Evolutionary conservation across 1,139 yeast genomes (phyloP).

Genomic region (Hansenula anomala): DNA sequence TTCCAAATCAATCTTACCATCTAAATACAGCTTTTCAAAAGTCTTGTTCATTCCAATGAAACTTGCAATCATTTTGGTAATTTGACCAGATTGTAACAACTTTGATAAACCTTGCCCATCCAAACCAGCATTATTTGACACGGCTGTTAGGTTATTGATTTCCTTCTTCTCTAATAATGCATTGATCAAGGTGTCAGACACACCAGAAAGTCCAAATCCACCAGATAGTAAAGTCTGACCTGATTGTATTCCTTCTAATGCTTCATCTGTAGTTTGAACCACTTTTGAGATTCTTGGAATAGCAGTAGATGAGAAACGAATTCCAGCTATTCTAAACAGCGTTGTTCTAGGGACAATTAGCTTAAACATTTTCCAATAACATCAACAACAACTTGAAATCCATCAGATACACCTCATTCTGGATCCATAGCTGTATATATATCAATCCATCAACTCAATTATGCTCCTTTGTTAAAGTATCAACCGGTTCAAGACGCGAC

Average conservation of each 20-base stretch:
- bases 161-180: constrained; percentile 31
- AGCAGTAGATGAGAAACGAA: neutral
- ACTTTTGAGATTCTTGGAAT: constrained; percentile 19
- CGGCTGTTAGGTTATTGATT: constrained; percentile 37
- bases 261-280: constrained; percentile 26
- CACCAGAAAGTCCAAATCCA: constrained; percentile 46
- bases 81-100: constrained; percentile 38
- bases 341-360: no score
- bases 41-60: constrained; percentile 44
- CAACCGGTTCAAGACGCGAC: neutral
- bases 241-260: constrained; percentile 29
- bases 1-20: constrained; percentile 41
- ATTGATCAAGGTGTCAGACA: constrained; percentile 41
- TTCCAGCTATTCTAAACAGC: no score
- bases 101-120: constrained; percentile 41
- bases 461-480: no score
- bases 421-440: no score
- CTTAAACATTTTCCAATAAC: no score
- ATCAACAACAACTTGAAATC: no score
- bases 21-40: constrained; percentile 36
- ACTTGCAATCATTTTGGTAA: constrained; percentile 41
- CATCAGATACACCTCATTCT: no score
- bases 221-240: constrained; percentile 37
- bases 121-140: constrained; percentile 47
- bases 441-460: no score